Base-by-base conservation (phyloP, 208 protist species). In the Strigomonas culicis region DNA sequence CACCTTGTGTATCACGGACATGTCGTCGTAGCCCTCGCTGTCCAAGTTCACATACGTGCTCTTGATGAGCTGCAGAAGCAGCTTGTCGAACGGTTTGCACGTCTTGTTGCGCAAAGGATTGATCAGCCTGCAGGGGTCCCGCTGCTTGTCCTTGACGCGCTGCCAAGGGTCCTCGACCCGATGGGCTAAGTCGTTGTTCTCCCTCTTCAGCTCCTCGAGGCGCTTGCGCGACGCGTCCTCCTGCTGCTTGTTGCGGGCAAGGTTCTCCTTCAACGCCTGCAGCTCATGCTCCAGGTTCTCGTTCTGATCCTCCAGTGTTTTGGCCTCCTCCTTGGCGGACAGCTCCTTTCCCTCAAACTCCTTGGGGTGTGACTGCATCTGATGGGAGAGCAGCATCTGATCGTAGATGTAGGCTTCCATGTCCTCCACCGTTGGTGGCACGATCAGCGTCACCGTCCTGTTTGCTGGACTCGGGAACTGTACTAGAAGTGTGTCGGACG, bases 11-110 rank as follows among this genome's bases (percentile, higher is more conserved):
- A 50, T 78, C 4, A 72, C 59, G 15, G 77, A 78, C 32, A 62
- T 66, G 10, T 60, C 21, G 46, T 87, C 68, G 55, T 68, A 84
- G 4, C 55, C 11, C 4, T 28, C 25, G 50, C 84, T 70, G 30
- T 86, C 80, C 6, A 63, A 59, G 15, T 63, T 72, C 24, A 84
- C 36, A 72, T 77, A 97, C 2, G 75, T 69, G 69, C 87, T 90
- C 73, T 97, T 95, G 51, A 97, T 88, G 39, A 97, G 77, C 44
- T 78, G 79, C 57, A 97, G 63, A 13, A 97, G 79, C 2, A 80
- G 59, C 27, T 66, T 59, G 53, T 95, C 85, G 68, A 83, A 93
- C 31, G 90, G 70, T 61, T 91, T 93, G 72, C 89, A 95, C 19
- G 71, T 82, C 15, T 71, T 64, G 39, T 90, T 76, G 25, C 74